phyloP scores from a whole-genome alignment of 208 protist genomes.

The Acanthamoeba healyi region DNA sequence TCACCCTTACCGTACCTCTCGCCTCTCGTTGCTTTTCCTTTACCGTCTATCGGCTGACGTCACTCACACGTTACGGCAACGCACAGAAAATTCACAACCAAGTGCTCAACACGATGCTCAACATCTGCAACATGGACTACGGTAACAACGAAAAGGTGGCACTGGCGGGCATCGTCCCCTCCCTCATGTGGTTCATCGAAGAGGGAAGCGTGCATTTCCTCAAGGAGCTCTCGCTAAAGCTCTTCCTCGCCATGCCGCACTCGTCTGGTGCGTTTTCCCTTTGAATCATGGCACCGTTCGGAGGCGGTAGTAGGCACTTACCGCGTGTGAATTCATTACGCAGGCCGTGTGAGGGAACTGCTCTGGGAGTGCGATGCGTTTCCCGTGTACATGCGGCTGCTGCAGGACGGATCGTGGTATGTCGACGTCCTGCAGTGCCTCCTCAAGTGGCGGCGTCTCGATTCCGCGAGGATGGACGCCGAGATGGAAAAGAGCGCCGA shows the following conservation, averaged over 20 bases:
- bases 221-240: conserved; percentile 86
- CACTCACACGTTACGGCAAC: conserved; percentile 62
- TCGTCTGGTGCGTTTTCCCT: neutral
- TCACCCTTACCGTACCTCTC: conserved; percentile 71
- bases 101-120: conserved; percentile 88
- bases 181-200: conserved; percentile 87
- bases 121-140: conserved; percentile 89
- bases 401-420: conserved; percentile 64
- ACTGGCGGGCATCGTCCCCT: conserved; percentile 87
- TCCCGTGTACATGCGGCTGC: conserved; percentile 64
- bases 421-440: conserved; percentile 75
- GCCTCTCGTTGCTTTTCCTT: neutral
- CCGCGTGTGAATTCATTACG: neutral
- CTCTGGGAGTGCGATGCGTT: conserved; percentile 74
- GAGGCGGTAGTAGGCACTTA: neutral
- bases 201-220: conserved; percentile 82
- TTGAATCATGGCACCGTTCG: too few relatives aligned
- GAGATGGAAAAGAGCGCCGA: conserved; percentile 64
- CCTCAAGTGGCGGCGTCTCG: conserved; percentile 64
- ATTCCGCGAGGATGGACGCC: conserved; percentile 21
- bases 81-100: conserved; percentile 88
- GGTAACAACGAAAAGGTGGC: conserved; percentile 89
- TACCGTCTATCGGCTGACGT: neutral
- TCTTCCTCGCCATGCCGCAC: conserved; percentile 84
- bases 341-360: conserved; percentile 50